Evolutionary conservation across 2,329 filamentous ascomycete species (phyloP), one percentile per base, ranked within the genome.

Genomic region (Rhynchosporium agropyri): DNA sequence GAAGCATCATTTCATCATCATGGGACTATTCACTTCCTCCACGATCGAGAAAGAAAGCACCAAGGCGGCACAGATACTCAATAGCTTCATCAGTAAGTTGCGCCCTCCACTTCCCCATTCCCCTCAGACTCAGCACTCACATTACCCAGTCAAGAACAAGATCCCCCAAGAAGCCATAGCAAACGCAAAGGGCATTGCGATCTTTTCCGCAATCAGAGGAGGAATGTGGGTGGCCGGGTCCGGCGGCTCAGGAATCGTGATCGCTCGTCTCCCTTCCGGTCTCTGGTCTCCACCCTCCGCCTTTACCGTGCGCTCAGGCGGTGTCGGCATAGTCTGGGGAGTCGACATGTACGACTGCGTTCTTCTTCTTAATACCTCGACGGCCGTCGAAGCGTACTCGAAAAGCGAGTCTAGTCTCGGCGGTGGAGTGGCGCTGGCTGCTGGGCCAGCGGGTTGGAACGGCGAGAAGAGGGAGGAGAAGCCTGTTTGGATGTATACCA

Each of bases 311-410:
- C 89, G 94, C 72, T 91, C 90, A 0, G 83, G 91, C 1, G 91
- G 89, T 3, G 83, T 92, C 0, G 92, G 92, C 0, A 91, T 96
- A 73, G 82, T 94, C 64, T 84, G 90, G 0, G 92, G 92, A 12
- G 83, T 94, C 12, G 92, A 96, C 74, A 92, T 96, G 33, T 96
- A 95, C 77, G 92, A 96, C 74, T 95, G 90, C 69, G 90, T 96
- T 2, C 86, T 92, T 29, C 89, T 96, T 42, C 92, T 96, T 75
- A 96, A 96, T 77, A 90, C 84, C 3, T 81, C 84, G 48, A 83
- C 90, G 68, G 91, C 91, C 0, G 79, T 96, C 48, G 84, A 89
- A 15, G 89, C 90, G 0, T 96, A 96, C 75, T 89, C 88, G 64
- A 86, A 85, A 63, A 82, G 90, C 1, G 84, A 91, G 13, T 87